Evolutionary conservation across 495 filamentous ascomycete genomes (phyloP), one percentile per base, ranked within the genome.

Genomic region (Penicillium cinerascens): DNA sequence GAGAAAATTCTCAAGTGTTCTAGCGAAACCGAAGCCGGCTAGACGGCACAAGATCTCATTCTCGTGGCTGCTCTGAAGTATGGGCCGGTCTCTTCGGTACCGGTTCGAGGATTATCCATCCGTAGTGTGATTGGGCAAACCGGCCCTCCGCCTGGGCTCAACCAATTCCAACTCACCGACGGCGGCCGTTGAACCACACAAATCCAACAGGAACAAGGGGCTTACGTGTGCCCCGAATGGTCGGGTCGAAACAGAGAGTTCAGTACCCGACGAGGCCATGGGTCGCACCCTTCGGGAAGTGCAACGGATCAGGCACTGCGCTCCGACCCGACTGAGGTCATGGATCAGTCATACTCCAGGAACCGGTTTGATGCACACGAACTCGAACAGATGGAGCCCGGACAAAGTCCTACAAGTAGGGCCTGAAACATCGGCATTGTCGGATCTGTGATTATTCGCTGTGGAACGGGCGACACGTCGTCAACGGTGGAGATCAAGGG

Each of bases 81-180:
- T 23, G 22, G 22, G 22, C 6, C 22, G 22, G 6, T 23, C 22
- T 6, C 2, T 6, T 23, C 22, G 6, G 22, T 23, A 23, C 22
- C 22, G 3, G 6, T 3, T 6, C 22, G 22, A 23, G 15, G 6
- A 17, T 15, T 18, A 17, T n/a, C 17, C 1, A 25, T 38, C 15
- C 43, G 54, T 41, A 52, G 38, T 53, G 13, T 49, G 50, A 58
- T 58, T 58, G 55, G 50, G 10, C n/a, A 39, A 52, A 29, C 39
- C 43, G 35, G 23, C 21, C 23, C 22, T 17, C 0, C 15, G 36
- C 21, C n/a, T n/a, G n/a, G 51, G 51, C 42, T 48, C 44, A 39
- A 11, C 39, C 44, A 47, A 5, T 37, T 36, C 15, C 13, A 26
- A 1, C 6, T 15, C 8, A 16, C 6, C 11, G 5, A 10, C 3